Percentiles rank a stretch among this genome's conserved stretches.
Conservation (phyloP, 2,329 filamentous ascomycete genomes). For the Aspergillus ochraceoroseus region DNA sequence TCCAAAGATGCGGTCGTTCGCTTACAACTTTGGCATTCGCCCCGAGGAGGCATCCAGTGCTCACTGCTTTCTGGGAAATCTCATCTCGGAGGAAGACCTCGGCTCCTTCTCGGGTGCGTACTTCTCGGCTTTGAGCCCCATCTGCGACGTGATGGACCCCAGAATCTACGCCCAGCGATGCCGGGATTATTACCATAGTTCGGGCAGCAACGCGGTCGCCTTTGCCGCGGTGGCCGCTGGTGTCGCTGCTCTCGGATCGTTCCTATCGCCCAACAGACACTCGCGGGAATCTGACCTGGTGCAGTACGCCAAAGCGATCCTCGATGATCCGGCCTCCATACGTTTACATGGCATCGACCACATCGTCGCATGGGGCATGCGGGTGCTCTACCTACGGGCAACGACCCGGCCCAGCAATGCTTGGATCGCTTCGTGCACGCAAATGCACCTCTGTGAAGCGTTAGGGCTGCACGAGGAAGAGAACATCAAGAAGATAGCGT, state of each 20-base stretch:
- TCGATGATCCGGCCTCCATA: conserved; percentile 31
- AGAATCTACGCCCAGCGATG: conserved; percentile 28
- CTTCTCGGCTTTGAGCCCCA: conserved; percentile 23
- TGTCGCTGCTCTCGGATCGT: conserved; percentile 28
- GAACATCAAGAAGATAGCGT: conserved; percentile 28
- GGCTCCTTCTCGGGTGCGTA: conserved; percentile 21
- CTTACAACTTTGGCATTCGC: conserved; percentile 32
- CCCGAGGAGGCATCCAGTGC: conserved; percentile 28
- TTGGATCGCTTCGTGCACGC: conserved; percentile 32
- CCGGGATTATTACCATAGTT: conserved; percentile 24
- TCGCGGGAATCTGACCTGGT: conserved; percentile 28
- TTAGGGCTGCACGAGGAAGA: conserved; percentile 29
- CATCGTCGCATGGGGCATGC: conserved; percentile 30
- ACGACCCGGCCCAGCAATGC: conserved; percentile 31
- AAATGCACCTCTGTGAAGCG: conserved; percentile 30
- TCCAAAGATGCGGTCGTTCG: conserved; percentile 26
- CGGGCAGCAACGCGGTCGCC: conserved; percentile 16
- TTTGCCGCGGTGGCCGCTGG: conserved; percentile 31
- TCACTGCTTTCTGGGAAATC: conserved; percentile 21
- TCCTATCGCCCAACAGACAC: conserved; percentile 24
- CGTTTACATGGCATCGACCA: conserved; percentile 26
- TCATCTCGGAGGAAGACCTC: conserved; percentile 28
- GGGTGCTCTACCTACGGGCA: conserved; percentile 29
- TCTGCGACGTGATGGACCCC: conserved; percentile 24
- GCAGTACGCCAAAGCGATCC: conserved; percentile 31